These are phyloP conservation scores for Trichoderma sp. DNA, from an alignment of 2,329 filamentous ascomycete species.

Conservation along the genomic window DNA sequence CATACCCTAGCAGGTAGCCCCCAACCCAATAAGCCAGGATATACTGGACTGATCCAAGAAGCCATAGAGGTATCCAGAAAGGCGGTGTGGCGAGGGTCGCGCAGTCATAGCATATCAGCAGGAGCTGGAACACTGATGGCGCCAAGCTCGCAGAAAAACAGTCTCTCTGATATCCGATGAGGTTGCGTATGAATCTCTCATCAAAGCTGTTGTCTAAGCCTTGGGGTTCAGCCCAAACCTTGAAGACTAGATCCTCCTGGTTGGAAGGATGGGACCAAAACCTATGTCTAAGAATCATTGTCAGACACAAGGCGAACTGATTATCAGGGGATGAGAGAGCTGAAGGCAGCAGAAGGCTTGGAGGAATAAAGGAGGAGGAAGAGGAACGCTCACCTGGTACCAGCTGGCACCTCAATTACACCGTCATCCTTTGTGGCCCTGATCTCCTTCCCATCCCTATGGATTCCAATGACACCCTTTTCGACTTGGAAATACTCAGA, in stretches of 20 bases:
- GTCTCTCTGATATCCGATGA: constrained; percentile 16
- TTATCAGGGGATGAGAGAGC: too few species aligned
- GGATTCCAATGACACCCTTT: constrained; percentile 6
- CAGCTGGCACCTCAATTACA: constrained; percentile 14
- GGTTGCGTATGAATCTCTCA: constrained; percentile 19
- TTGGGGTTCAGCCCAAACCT: constrained; percentile 20
- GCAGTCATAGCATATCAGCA: constrained; percentile 13
- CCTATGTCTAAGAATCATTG: background rate
- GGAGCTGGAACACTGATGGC: constrained; percentile 13
- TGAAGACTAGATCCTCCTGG: constrained; percentile 13
- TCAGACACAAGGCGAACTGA: background rate
- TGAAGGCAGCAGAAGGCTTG: background rate
- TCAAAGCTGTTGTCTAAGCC: constrained; percentile 24
- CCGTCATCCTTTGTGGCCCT: constrained; percentile 17
- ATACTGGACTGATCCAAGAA: background rate
- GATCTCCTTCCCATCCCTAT: constrained; percentile 1
- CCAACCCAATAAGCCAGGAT: constrained; percentile 18
- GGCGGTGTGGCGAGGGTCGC: constrained; percentile 20
- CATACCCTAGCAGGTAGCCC: constrained; percentile 9
- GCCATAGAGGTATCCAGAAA: constrained; percentile 15
- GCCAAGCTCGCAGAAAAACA: background rate
- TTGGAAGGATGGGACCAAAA: constrained; percentile 14
- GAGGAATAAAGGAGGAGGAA: background rate
- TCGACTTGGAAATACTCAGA: constrained; percentile 12
- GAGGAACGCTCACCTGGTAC: background rate